Evolutionary conservation across 441 rosid genomes (phyloP), one percentile per base, ranked within the genome.

Genomic region (Pelargonium australe): DNA sequence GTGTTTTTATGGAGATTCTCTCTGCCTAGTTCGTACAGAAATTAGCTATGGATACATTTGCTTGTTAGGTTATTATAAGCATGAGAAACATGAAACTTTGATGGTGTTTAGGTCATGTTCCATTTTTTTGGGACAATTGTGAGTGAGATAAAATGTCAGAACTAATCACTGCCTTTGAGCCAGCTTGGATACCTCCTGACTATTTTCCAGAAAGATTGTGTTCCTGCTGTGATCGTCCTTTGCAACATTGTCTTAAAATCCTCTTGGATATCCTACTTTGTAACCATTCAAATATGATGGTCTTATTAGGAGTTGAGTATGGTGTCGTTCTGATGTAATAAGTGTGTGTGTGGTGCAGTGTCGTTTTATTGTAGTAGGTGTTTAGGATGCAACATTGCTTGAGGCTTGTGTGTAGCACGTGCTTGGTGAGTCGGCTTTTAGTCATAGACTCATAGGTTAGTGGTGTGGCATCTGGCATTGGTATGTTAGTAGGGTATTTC

Each of bases 161-260:
- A 51, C 57, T 5, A 5, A 51, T n/a, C 57, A 51, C 57, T 51
- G 17, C 25, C 62, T 55, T 55, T 55, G 1, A 55, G 20, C 23
- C 4, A 55, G 16, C 19, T 20, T 14, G 25, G 62, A 55, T 13
- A 28, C 62, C 40, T 16, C 61, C 23, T 2, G 9, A 8, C 61
- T n/a, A 16, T 14, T 53, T 53, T 53, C 23, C 61, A 6, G 25
- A 55, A 55, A 55, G 62, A 55, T 55, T 55, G 62, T 20, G 62
- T 55, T 4, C 40, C 40, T 34, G 4, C 40, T 4, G 40, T 2
- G 40, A 34, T 34, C 7, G 8, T n/a, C 14, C 1, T 16, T n/a
- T 55, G 23, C 11, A 2, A 55, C 25, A 14, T 16, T 55, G 7
- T 20, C 25, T 16, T 3, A 16, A 19, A 55, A 55, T 55, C 20